Conservation (phyloP, 495 filamentous ascomycete genomes). For the Xylaria longipes region DNA sequence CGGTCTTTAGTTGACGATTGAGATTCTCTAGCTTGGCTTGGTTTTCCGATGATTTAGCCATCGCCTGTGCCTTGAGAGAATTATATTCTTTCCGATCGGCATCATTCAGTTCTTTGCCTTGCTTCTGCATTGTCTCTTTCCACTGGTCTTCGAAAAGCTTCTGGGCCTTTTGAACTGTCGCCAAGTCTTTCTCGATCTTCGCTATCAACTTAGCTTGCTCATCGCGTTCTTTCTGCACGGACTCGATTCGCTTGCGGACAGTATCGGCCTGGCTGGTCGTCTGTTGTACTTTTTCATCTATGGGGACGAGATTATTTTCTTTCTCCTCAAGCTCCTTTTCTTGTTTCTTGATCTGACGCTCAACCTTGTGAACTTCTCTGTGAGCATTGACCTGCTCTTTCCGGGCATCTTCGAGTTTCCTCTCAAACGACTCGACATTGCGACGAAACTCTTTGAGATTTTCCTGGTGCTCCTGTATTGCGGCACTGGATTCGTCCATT, state of each 20-base stretch:
- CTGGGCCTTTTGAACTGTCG: constrained; percentile 87
- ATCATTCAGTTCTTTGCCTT: constrained; percentile 84
- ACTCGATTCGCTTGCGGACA: constrained; percentile 68
- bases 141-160: constrained; percentile 88
- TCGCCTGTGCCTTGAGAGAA: constrained; percentile 82
- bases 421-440: constrained; percentile 83
- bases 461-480: constrained; percentile 94
- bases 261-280: constrained; percentile 72
- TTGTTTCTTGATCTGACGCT: constrained; percentile 80
- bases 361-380: constrained; percentile 80
- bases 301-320: constrained; percentile 83
- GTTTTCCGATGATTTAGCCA: constrained; percentile 79
- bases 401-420: constrained; percentile 83
- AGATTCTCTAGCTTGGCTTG: constrained; percentile 85
- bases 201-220: constrained; percentile 67
- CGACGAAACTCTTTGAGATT: constrained; percentile 94
- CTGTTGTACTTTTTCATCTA: constrained; percentile 91
- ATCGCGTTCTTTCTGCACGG: constrained; percentile 78
- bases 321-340: constrained; percentile 89
- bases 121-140: constrained; percentile 79
- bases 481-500: constrained; percentile 88
- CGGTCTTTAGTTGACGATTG: constrained; percentile 82
- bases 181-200: constrained; percentile 78
- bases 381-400: constrained; percentile 79
- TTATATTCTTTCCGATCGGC: constrained; percentile 91